Base-by-base conservation (phyloP, 352 stramenopile genomes). In the Pythium utonaiense region DNA sequence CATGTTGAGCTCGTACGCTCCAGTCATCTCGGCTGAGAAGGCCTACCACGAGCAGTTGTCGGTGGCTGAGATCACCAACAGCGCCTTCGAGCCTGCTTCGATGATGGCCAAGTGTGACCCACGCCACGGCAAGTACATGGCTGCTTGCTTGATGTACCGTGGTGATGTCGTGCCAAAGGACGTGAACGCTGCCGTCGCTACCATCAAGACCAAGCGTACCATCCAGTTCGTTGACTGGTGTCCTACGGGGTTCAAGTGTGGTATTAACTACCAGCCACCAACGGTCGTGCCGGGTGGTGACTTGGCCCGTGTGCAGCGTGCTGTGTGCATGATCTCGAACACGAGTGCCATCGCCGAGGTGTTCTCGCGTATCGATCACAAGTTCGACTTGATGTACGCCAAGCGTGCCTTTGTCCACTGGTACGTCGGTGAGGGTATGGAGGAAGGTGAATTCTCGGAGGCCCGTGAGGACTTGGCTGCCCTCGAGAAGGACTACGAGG, bases 21-120 rank as follows among this genome's bases (percentile, higher is more conserved):
- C 97, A 7, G 89, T 99, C 47, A 99, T 99, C 66, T 98, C 93
- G 42, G 90, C 92, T 12, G 95, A 99, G 75, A 99, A 99, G 80
- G 96, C 95, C 24, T 98, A 98, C 80, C 80, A 99, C 78, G 96
- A 99, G 76, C 86, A 97, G 60, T 78, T 99, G 5, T 98, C 94
- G 13, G 97, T 99, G 25, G 90, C 95, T 1, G 96, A 99, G 75
- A 99, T 99, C 75, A 99, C 96, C 54, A 99, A 98, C 89, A 95
- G 84, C 14, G 95, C 97, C 16, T 99, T 99, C 71, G 97, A 99
- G 73, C 96, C 96, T 6, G 79, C 86, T 38, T 96, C 86, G 66
- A 99, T 99, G 96, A 99, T 99, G 96, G 97, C 96, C 76, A 99
- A 99, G 86, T 99, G 96, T 53, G 97, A 99, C 76, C 97, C 97